Conservation (phyloP, 441 rosid genomes). For the Gossypium gossypioides region DNA sequence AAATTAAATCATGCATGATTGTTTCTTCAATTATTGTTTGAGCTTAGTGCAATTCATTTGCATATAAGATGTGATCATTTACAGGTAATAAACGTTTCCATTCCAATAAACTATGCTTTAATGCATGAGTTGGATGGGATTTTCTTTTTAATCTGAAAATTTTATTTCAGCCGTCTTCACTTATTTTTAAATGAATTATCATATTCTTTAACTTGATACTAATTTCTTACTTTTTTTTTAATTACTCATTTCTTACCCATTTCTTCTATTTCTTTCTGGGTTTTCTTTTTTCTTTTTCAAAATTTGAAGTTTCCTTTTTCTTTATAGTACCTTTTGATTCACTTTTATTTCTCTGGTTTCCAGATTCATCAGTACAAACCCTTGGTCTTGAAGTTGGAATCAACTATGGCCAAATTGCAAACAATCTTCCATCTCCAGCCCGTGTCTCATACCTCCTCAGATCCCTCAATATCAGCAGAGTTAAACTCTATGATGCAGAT, state of each 20-base stretch:
- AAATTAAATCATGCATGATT: not conserved
- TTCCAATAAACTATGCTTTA: not conserved
- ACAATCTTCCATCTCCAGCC: slow-evolving; percentile 45
- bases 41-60: not conserved
- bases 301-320: not conserved
- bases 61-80: not conserved
- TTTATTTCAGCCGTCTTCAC: not conserved
- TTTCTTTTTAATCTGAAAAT: not conserved
- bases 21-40: not conserved
- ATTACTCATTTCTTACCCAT: not conserved
- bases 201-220: too few relatives aligned
- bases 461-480: slow-evolving; percentile 32
- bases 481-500: slow-evolving; percentile 48
- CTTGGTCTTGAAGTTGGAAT: slow-evolving; percentile 19
- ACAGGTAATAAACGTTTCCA: not conserved
- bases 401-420: slow-evolving; percentile 29
- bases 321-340: not conserved
- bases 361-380: slow-evolving; percentile 6
- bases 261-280: not conserved
- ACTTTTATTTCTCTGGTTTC: not conserved
- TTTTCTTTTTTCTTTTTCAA: not conserved
- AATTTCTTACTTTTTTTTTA: not conserved
- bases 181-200: not conserved
- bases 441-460: slow-evolving; percentile 33
- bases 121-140: not conserved